These are phyloP conservation scores for Senna siamea DNA, from an alignment of 306 rosid species.

Conservation along the genomic window DNA sequence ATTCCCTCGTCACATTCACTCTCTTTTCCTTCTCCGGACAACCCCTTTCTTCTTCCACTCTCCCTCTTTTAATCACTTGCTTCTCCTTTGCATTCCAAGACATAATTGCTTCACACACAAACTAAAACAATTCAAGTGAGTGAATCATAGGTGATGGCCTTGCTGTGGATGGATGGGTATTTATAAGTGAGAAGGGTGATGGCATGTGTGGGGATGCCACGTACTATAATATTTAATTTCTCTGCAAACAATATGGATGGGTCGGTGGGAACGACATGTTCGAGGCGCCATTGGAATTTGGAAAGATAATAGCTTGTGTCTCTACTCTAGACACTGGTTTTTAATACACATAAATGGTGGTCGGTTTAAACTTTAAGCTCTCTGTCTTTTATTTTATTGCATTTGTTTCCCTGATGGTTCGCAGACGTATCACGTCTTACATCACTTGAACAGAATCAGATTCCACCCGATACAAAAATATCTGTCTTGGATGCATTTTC, in stretches of 20 bases:
- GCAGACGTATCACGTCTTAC: not conserved
- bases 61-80: slow-evolving; percentile 4
- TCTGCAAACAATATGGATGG: not conserved
- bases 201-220: not conserved
- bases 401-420: not conserved
- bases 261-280: slow-evolving; percentile 5
- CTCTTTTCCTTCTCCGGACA: slow-evolving; percentile 15
- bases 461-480: not conserved
- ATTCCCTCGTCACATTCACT: slow-evolving; percentile 35
- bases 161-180: too few relatives aligned
- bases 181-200: not conserved
- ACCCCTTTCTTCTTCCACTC: slow-evolving; percentile 30
- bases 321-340: not conserved
- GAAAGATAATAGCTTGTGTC: not conserved
- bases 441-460: not conserved
- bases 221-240: not conserved
- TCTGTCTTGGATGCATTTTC: too few relatives aligned
- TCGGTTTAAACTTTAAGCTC: not conserved
- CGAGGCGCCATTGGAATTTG: not conserved
- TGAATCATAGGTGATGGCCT: too few relatives aligned
- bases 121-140: too few relatives aligned
- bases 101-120: slow-evolving; percentile 6
- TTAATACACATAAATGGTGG: not conserved
- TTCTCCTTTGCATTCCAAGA: slow-evolving; percentile 31
- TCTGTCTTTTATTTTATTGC: too few relatives aligned